These are phyloP conservation scores for Vanrija humicola DNA, from an alignment of 1,284 basidiomycete species.

Conservation along the genomic window DNA sequence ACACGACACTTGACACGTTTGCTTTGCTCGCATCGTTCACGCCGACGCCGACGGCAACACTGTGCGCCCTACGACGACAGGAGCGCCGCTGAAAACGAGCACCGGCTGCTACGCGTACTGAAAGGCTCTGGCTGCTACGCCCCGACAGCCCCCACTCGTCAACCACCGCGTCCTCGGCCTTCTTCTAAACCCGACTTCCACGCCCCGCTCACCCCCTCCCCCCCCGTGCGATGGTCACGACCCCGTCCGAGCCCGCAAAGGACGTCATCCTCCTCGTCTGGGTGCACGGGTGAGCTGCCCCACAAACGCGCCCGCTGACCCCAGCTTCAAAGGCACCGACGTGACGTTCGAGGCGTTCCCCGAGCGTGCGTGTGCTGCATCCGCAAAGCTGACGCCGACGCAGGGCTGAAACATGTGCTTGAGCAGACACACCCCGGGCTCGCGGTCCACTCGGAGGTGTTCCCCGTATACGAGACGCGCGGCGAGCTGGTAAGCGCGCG, in stretches of 20 bases:
- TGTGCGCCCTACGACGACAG: no score
- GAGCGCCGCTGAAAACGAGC: no score
- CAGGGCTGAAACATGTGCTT: conserved; percentile 69
- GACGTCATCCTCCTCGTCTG: conserved; percentile 48
- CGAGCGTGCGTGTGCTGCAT: conserved; percentile 34
- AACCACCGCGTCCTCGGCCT: not conserved
- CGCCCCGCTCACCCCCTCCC: no score
- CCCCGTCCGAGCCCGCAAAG: conserved; percentile 3
- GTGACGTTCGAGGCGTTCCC: conserved; percentile 50
- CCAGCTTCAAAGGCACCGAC: conserved; percentile 50
- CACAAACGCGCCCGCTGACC: not conserved
- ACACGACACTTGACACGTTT: no score
- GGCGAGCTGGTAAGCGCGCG: conserved; percentile 71
- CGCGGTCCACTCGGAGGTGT: conserved; percentile 68
- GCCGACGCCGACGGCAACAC: no score
- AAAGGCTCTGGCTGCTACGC: no score
- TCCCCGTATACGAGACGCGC: conserved; percentile 89
- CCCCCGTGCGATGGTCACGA: no score
- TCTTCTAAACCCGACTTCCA: no score
- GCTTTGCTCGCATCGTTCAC: no score
- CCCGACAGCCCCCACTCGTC: no score
- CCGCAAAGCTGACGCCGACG: conserved; percentile 36
- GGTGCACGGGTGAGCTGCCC: conserved; percentile 47
- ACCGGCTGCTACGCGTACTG: no score
- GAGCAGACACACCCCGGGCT: conserved; percentile 51